A percentile compares a stretch with the other conserved stretches of the same genome.
Conservation (phyloP, 108 stramenopile genomes). For the Discostella stelligeroides region DNA sequence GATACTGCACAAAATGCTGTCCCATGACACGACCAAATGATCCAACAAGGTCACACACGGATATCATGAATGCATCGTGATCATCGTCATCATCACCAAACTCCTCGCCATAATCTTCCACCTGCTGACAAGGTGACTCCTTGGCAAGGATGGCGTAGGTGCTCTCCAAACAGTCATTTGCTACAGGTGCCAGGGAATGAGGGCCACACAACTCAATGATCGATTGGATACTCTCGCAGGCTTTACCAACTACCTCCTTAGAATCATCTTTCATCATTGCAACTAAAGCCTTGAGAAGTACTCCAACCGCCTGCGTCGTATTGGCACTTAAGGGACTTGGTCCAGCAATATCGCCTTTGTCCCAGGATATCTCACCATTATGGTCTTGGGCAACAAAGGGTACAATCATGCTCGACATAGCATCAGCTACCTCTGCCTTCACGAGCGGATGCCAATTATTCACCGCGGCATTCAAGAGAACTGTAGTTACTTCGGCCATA, state of each 20-base stretch:
- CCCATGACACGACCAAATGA: slow-evolving; percentile 87
- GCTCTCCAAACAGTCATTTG: slow-evolving; percentile 65
- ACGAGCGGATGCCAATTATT: slow-evolving; percentile 94
- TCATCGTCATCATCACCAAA: slow-evolving; percentile 92
- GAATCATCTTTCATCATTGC: slow-evolving; percentile 81
- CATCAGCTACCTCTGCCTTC: slow-evolving; percentile 81
- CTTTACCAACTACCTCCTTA: slow-evolving; percentile 84
- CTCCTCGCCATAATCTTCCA: slow-evolving; percentile 65
- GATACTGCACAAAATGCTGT: slow-evolving; percentile 74
- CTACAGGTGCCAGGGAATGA: slow-evolving; percentile 70
- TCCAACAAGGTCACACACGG: slow-evolving; percentile 90
- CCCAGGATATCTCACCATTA: slow-evolving; percentile 81
- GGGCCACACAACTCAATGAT: slow-evolving; percentile 89
- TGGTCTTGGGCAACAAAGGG: slow-evolving; percentile 79
- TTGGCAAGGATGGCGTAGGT: slow-evolving; percentile 76
- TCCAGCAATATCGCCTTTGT: slow-evolving; percentile 78
- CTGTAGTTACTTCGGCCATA: slow-evolving; percentile 79
- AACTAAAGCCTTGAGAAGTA: slow-evolving; percentile 80
- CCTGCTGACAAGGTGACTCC: slow-evolving; percentile 76
- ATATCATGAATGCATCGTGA: slow-evolving; percentile 90
- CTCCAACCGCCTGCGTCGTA: slow-evolving; percentile 67
- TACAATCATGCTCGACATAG: slow-evolving; percentile 75
- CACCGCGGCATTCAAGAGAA: slow-evolving; percentile 68
- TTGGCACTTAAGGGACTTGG: slow-evolving; percentile 69
- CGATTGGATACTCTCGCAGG: slow-evolving; percentile 87